phyloP scores from a whole-genome alignment of 139 green algal genomes.

The Nannochloris sp. region DNA sequence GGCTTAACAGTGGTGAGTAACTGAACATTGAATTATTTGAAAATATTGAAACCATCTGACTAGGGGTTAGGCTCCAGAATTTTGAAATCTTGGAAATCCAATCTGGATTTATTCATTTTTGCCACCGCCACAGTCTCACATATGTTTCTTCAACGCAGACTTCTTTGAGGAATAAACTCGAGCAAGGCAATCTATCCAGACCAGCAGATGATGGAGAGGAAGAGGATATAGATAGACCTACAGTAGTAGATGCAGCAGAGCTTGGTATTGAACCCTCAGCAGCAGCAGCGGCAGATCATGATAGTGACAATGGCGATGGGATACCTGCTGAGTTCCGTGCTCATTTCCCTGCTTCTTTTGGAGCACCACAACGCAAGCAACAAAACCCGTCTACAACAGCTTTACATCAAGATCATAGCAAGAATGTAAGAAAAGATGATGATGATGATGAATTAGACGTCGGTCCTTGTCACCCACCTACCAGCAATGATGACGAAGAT shows the following conservation, averaged over 20 bases:
- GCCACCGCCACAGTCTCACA: neutral
- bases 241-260: neutral
- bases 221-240: no score
- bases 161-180: constrained; percentile 21
- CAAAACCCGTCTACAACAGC: no score
- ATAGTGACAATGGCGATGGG: constrained; percentile 10
- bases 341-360: constrained; percentile 47
- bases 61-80: neutral
- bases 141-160: no score
- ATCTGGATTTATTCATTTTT: neutral
- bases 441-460: constrained; percentile 34
- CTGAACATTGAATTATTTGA: neutral
- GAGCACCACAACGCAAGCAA: no score
- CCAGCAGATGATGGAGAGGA: neutral
- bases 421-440: constrained; percentile 1
- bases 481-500: no score
- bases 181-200: neutral
- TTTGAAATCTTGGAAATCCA: no score
- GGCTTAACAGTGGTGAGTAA: constrained; percentile 25
- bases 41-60: neutral
- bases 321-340: constrained; percentile 20
- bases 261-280: neutral
- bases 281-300: constrained; percentile 1
- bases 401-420: constrained; percentile 5
- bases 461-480: constrained; percentile 41